Evolutionary conservation across 2,329 filamentous ascomycete species (phyloP).

Genomic region (Talaromyces sp.): DNA sequence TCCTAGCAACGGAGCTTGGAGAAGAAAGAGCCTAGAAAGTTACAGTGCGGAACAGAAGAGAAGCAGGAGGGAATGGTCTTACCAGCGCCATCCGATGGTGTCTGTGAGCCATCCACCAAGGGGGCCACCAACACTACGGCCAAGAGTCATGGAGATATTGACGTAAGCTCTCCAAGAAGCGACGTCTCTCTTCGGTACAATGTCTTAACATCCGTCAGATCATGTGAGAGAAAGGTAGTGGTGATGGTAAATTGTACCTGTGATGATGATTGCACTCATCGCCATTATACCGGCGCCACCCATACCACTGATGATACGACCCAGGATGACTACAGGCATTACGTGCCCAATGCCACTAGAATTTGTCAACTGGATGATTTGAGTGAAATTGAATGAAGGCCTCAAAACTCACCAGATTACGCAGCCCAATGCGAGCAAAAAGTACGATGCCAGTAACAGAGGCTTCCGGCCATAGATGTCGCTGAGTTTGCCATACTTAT

Average conservation of each 20-base stretch:
- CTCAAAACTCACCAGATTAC: constrained; percentile 30
- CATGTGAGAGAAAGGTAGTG: background rate
- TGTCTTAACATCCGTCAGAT: constrained; percentile 27
- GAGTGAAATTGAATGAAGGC: background rate
- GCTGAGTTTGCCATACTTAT: constrained; percentile 51
- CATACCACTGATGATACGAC: constrained; percentile 39
- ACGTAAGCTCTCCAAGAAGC: constrained; percentile 49
- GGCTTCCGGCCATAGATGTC: constrained; percentile 54
- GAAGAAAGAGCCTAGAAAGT: constrained; percentile 48
- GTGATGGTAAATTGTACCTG: constrained; percentile 18
- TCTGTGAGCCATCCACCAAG: constrained; percentile 59
- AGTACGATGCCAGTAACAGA: constrained; percentile 48
- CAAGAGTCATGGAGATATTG: constrained; percentile 48
- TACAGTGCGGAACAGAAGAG: background rate
- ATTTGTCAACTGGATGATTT: background rate
- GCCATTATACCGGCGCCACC: constrained; percentile 43
- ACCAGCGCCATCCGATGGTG: constrained; percentile 62
- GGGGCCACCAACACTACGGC: constrained; percentile 49
- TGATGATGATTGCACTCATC: constrained; percentile 46
- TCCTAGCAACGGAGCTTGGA: constrained; percentile 51
- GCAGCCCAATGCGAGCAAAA: constrained; percentile 47
- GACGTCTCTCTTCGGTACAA: constrained; percentile 46
- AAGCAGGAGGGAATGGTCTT: constrained; percentile 15
- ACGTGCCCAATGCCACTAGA: constrained; percentile 33
- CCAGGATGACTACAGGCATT: constrained; percentile 39